Conservation (phyloP, 345 rosid genomes). For the Bruguiera gymnorhiza region DNA sequence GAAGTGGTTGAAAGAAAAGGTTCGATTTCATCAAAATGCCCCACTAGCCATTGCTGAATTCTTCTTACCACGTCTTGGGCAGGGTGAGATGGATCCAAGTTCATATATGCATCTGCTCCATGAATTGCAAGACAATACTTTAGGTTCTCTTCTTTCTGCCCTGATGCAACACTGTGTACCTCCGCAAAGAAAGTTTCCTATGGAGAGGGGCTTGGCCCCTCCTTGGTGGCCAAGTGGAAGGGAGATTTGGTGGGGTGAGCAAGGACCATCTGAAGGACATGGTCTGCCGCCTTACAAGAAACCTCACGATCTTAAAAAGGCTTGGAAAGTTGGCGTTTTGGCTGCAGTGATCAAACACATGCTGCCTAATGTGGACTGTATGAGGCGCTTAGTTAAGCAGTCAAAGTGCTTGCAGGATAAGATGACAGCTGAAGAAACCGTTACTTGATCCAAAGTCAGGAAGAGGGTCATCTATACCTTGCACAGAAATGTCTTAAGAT, state of each 20-base stretch:
- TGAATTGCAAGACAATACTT: slow-evolving; percentile 61
- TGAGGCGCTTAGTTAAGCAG: slow-evolving; percentile 49
- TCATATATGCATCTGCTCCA: slow-evolving; percentile 48
- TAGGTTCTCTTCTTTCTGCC: slow-evolving; percentile 65
- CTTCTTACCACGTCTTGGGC: slow-evolving; percentile 18
- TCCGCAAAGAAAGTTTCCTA: slow-evolving; percentile 57
- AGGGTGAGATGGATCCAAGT: slow-evolving; percentile 16
- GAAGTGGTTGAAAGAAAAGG: slow-evolving; percentile 68
- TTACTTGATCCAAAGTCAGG: slow-evolving; percentile 58
- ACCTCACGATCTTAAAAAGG: slow-evolving; percentile 70
- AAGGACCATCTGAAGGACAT: slow-evolving; percentile 39
- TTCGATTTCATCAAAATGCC: slow-evolving; percentile 49
- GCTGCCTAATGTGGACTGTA: slow-evolving; percentile 40
- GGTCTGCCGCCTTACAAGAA: slow-evolving; percentile 63
- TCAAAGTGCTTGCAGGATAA: slow-evolving; percentile 71
- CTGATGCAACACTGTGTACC: slow-evolving; percentile 65
- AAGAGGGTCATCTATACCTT: slow-evolving; percentile 37
- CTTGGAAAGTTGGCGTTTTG: slow-evolving; percentile 66
- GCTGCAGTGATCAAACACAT: slow-evolving; percentile 69
- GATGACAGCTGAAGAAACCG: slow-evolving; percentile 61
- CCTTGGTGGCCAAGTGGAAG: slow-evolving; percentile 74
- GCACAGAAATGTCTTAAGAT: slow-evolving; percentile 36
- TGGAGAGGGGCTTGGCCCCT: slow-evolving; percentile 57
- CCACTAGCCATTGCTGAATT: slow-evolving; percentile 39
- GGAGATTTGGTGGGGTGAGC: slow-evolving; percentile 67